Conservation (phyloP, 257 asterid species). For the Eucommia ulmoides region DNA sequence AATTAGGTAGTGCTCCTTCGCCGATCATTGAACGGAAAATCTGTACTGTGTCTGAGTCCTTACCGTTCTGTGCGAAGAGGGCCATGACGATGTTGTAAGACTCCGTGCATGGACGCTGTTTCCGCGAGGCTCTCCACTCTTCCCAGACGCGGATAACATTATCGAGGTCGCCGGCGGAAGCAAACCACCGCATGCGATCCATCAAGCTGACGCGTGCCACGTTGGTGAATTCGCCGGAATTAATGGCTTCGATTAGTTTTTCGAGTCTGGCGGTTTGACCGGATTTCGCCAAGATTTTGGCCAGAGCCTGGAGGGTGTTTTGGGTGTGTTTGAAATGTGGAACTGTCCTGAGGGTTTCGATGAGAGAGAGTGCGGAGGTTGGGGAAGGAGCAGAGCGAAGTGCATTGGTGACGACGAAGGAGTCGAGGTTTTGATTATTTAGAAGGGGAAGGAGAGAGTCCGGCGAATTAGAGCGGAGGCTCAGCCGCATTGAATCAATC, state of each 20-base stretch:
- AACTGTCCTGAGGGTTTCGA: conserved; percentile 45
- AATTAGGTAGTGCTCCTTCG: conserved; percentile 89
- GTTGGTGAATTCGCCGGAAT: conserved; percentile 48
- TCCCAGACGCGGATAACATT: conserved; percentile 58
- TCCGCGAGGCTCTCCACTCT: conserved; percentile 58
- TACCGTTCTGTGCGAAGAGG: conserved; percentile 50
- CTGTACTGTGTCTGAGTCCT: conserved; percentile 51
- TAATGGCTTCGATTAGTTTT: conserved; percentile 54
- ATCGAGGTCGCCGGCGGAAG: conserved; percentile 53
- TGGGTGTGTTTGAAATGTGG: conserved; percentile 61
- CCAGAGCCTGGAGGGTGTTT: conserved; percentile 60
- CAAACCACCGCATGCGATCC: conserved; percentile 80
- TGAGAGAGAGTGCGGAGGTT: conserved; percentile 44
- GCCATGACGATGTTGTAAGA: conserved; percentile 73
- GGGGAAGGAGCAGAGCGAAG: conserved; percentile 83
- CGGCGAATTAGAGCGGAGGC: conserved; percentile 48
- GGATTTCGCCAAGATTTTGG: conserved; percentile 69
- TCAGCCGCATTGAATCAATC: conserved; percentile 67
- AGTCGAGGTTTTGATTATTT: conserved; percentile 47
- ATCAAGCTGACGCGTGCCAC: conserved; percentile 60
- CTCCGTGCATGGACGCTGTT: conserved; percentile 66
- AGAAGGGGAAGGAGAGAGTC: conserved; percentile 42
- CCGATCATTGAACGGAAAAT: conserved; percentile 46
- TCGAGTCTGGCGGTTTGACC: conserved; percentile 48
- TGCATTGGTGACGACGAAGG: conserved; percentile 77